phyloP scores from a whole-genome alignment of 1,284 basidiomycete genomes.

The Tetrapyrgos nigripes region DNA sequence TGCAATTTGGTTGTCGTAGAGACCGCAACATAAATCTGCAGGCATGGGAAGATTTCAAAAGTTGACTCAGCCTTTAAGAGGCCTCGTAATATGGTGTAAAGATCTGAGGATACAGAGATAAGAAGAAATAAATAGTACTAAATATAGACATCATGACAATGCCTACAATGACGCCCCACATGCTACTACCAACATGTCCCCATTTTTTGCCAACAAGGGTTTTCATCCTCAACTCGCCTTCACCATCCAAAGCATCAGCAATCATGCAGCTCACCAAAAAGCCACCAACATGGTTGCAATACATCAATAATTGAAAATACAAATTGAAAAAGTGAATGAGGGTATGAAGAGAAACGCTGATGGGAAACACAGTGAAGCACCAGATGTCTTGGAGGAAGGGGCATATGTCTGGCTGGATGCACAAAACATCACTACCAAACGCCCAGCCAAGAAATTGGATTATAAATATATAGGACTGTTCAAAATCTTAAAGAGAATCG shows the following conservation, averaged over 20 bases:
- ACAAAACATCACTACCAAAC: slow-evolving; percentile 6
- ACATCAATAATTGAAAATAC: background rate
- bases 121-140: too few relatives aligned
- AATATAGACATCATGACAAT: too few relatives aligned
- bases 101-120: too few relatives aligned
- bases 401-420: slow-evolving; percentile 5
- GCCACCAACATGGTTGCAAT: background rate
- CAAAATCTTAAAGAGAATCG: slow-evolving; percentile 22
- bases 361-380: background rate
- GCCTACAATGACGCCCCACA: slow-evolving; percentile 1
- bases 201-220: slow-evolving; percentile 11
- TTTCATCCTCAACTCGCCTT: slow-evolving; percentile 4
- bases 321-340: background rate
- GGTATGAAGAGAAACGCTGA: background rate
- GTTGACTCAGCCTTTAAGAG: too few relatives aligned
- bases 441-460: slow-evolving; percentile 17
- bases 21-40: too few relatives aligned
- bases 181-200: background rate
- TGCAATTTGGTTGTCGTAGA: too few relatives aligned
- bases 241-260: background rate
- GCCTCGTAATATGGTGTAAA: too few relatives aligned
- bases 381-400: background rate
- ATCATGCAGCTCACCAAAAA: background rate
- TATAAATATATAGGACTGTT: slow-evolving; percentile 16
- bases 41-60: too few relatives aligned